These are phyloP conservation scores for Agrocybe chaxingu DNA, from an alignment of 768 basidiomycete genomes.

Conservation along the genomic window DNA sequence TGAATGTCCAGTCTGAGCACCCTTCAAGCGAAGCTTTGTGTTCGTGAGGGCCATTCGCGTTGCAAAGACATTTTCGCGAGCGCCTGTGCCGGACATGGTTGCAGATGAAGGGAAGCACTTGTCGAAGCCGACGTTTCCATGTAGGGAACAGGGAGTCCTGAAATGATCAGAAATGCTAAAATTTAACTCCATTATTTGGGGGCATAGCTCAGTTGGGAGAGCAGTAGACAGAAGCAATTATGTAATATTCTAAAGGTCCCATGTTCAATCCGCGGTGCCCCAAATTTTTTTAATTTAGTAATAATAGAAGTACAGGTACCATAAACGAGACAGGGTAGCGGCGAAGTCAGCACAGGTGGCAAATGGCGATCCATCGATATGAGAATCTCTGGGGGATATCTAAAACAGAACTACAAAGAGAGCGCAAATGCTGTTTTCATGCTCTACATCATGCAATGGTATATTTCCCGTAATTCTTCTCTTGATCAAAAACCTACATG, in stretches of 20 bases:
- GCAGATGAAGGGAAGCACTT: slow-evolving; percentile 5
- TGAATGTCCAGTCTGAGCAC: slow-evolving; percentile 93
- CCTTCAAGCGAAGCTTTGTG: slow-evolving; percentile 85
- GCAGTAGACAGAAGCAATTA: slow-evolving; percentile 61
- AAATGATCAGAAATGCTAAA: neutral
- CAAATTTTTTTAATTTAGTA: slow-evolving; percentile 32
- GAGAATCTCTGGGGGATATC: no score
- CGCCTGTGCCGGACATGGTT: slow-evolving; percentile 83
- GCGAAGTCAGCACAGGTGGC: no score
- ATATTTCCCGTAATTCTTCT: slow-evolving; percentile 92
- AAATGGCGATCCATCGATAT: no score
- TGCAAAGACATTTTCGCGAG: slow-evolving; percentile 92
- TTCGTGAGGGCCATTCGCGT: slow-evolving; percentile 97
- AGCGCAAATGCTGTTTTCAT: no score
- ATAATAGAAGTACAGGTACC: no score
- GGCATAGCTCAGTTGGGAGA: slow-evolving; percentile 74
- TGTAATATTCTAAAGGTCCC: slow-evolving; percentile 59
- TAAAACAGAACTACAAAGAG: no score
- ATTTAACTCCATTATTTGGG: slow-evolving; percentile 23
- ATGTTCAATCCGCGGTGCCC: slow-evolving; percentile 78
- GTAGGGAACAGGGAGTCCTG: neutral
- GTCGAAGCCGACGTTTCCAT: no score
- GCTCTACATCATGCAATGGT: slow-evolving; percentile 48
- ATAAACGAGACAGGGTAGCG: no score
- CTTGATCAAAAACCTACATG: slow-evolving; percentile 82